phyloP scores from a whole-genome alignment of 306 rosid genomes.

The Prunus kanzakura region DNA sequence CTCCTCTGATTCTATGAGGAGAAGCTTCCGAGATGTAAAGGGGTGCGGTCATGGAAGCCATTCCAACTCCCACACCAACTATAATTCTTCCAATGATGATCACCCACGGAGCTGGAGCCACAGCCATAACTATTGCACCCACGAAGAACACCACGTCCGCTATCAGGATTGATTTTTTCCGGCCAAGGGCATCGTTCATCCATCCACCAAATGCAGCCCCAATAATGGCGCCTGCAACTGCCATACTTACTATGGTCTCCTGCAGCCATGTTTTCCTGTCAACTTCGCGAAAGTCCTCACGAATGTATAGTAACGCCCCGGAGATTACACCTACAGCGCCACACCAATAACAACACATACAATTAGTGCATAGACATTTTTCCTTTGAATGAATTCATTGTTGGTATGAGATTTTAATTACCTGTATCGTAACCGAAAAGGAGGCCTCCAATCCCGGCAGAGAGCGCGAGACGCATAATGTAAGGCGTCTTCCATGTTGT shows the following conservation, averaged over 20 bases:
- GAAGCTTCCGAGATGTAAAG: conserved; percentile 80
- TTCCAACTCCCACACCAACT: conserved; percentile 89
- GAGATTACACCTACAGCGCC: conserved; percentile 70
- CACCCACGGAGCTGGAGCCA: conserved; percentile 61
- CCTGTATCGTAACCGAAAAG: conserved; percentile 87
- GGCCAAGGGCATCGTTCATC: conserved; percentile 68
- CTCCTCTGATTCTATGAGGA: conserved; percentile 84
- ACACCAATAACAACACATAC: background rate
- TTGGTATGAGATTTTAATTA: background rate
- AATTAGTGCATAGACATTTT: background rate
- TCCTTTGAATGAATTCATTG: background rate
- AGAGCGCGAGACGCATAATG: conserved; percentile 75
- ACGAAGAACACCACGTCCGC: conserved; percentile 60
- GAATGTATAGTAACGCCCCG: conserved; percentile 76
- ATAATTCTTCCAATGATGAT: conserved; percentile 64
- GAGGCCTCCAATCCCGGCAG: conserved; percentile 85
- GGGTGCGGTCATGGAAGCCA: conserved; percentile 91
- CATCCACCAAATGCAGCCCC: conserved; percentile 90
- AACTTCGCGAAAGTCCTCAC: conserved; percentile 59
- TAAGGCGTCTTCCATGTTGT: conserved; percentile 58
- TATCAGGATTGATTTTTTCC: conserved; percentile 51
- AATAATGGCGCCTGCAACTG: conserved; percentile 80
- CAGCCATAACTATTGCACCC: conserved; percentile 66
- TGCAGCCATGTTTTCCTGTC: conserved; percentile 81
- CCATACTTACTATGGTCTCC: conserved; percentile 88